Evolutionary conservation across 2,329 filamentous ascomycete species (phyloP), one percentile per base, ranked within the genome.

Genomic region (Teratosphaeria zuluensis): DNA sequence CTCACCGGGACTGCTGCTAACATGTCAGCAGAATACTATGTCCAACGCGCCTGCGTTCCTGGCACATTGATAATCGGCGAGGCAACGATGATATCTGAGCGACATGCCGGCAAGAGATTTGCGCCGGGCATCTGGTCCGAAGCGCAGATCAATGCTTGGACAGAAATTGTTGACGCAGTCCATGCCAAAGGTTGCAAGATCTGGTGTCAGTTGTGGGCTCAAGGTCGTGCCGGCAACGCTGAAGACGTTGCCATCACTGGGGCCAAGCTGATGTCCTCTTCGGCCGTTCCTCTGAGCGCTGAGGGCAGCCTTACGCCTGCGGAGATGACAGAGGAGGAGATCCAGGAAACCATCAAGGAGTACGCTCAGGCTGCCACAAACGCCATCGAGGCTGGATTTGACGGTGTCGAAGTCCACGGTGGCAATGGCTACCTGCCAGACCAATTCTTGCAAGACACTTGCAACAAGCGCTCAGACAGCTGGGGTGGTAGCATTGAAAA

Each of bases 311-410:
- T 53, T 1, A 58, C 62, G 3, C 63, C 63, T 2, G 59, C 56
- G 6, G 61, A 54, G 5, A 62, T 80, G 64, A 78, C 75, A 0
- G 70, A 76, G 28, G 72, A 75, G 0, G 79, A 79, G 28, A 81
- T 82, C 65, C 63, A 70, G 32, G 54, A 61, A 1, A 75, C 70
- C 7, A 74, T 79, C 31, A 58, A 60, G 0, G 75, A 77, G 52
- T 80, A 76, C 56, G 76, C 69, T 19, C 65, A 70, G 42, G 77
- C 79, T 1, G 77, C 79, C 3, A 72, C 70, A 56, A 81, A 74
- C 69, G 83, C 83, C 0, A 75, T 85, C 30, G 77, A 79, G 53
- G 77, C 76, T 56, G 82, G 82, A 0, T 84, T 81, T 51, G 79
- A 81, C 60, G 79, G 78, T 1, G 75, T 81, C 2, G 79, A 81